Base-by-base conservation (phyloP, 805 yeast genomes). In the Metschnikowia lachancei region DNA sequence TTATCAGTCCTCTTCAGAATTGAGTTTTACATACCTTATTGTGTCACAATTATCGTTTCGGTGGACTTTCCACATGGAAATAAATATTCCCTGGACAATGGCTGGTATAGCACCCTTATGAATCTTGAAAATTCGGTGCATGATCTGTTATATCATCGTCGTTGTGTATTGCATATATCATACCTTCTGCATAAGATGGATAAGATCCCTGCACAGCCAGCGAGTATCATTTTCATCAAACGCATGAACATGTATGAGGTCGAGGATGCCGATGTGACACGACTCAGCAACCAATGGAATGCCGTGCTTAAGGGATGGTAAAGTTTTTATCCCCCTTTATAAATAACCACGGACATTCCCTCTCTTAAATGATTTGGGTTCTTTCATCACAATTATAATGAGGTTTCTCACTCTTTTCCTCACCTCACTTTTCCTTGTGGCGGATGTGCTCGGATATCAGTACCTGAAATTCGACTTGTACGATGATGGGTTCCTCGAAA, bases 391-490 rank as follows among this genome's bases (percentile, higher is more conserved):
- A 33, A 17, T 4, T 24, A 36, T 8, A 36, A 36, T 36, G 39
- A 33, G 36, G 19, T 31, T 33, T 22, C 11, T 45, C 17, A 34
- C 40, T 18, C n/a, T 20, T n/a, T 13, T 45, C 13, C 24, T 45
- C 36, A 8, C 47, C 18, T n/a, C 32, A 7, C 10, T 35, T 6
- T 34, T 29, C 4, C 38, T 45, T 28, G 36, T 32, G 17, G 36
- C 45, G 3, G 18, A 36, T 28, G 41, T 32, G 20, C 12, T 36
- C 14, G 49, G 42, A 5, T 29, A 35, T 16, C 26, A 31, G 19
- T 40, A 19, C 30, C 36, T 29, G 33, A 36, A 32, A 6, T 46
- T 46, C 26, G n/a, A 40, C 3, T 30, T 46, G 13, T 46, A 46
- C 26, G 42, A 19, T 8, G 42, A 40, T 12, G 42, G 45, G 10